Conservation (phyloP, 1,139 yeast genomes). For the Waltiozyma sp. region DNA sequence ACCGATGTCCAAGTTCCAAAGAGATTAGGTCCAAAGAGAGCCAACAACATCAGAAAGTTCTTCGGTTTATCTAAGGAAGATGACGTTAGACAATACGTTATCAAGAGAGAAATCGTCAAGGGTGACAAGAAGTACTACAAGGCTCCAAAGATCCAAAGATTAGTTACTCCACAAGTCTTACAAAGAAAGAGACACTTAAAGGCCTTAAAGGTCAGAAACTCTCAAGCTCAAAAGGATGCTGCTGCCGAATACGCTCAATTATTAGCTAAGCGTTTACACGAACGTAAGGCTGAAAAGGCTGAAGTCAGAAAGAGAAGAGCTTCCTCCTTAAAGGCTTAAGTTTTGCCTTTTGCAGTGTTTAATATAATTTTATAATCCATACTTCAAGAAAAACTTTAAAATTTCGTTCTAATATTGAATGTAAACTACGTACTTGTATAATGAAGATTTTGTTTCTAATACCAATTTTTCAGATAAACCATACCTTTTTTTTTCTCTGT, state of each 20-base stretch:
- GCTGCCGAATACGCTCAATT: slow-evolving; percentile 99
- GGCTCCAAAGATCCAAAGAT: slow-evolving; percentile 99
- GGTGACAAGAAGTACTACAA: slow-evolving; percentile 98
- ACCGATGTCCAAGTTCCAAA: slow-evolving; percentile 90
- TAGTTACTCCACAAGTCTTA: slow-evolving; percentile 97
- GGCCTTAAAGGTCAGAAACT: slow-evolving; percentile 89
- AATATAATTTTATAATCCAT: neutral
- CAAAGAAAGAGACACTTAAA: slow-evolving; percentile 98
- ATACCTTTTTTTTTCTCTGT: too few relatives aligned
- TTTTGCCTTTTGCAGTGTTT: slow-evolving; percentile 5
- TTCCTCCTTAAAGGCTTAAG: slow-evolving; percentile 86
- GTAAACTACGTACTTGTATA: too few relatives aligned
- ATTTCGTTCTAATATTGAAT: neutral
- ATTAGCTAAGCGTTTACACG: slow-evolving; percentile 96
- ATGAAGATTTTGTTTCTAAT: too few relatives aligned
- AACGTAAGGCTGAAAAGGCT: slow-evolving; percentile 97
- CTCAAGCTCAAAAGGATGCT: slow-evolving; percentile 99
- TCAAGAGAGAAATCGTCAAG: slow-evolving; percentile 97
- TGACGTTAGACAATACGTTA: slow-evolving; percentile 88
- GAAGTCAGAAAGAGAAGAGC: slow-evolving; percentile 99
- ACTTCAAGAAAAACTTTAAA: neutral
- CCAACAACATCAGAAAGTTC: slow-evolving; percentile 99
- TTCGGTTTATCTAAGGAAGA: slow-evolving; percentile 97
- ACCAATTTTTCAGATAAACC: too few relatives aligned
- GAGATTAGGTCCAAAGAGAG: slow-evolving; percentile 99